phyloP scores from a whole-genome alignment of 2,329 filamentous ascomycete genomes.

The Trichoderma sp. region DNA sequence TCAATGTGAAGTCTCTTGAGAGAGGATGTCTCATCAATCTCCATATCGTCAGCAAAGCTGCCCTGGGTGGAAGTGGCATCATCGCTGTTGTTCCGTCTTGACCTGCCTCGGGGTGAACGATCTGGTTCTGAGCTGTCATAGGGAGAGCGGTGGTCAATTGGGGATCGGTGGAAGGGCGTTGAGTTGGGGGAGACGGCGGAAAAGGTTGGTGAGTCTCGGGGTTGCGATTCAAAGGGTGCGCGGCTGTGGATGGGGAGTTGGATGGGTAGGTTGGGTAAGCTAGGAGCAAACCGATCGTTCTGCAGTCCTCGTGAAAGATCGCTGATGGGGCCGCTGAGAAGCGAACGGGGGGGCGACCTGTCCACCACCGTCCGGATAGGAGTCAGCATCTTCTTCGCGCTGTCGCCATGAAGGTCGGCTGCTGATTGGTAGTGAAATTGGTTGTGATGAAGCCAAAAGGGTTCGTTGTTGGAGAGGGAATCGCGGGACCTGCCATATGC shows the following conservation, averaged over 20 bases:
- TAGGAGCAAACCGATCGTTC: conserved; percentile 42
- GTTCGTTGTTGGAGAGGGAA: conserved; percentile 34
- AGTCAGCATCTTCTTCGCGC: conserved; percentile 56
- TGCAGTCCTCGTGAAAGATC: conserved; percentile 39
- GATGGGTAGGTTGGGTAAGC: conserved; percentile 42
- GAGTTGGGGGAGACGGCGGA: conserved; percentile 50
- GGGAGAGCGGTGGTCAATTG: conserved; percentile 44
- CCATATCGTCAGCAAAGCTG: conserved; percentile 46
- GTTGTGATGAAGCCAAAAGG: conserved; percentile 52
- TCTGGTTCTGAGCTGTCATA: conserved; percentile 47
- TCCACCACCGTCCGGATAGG: conserved; percentile 45
- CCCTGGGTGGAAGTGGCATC: conserved; percentile 47
- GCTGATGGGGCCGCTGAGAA: conserved; percentile 42
- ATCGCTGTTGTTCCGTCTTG: conserved; percentile 52
- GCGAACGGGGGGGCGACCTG: conserved; percentile 46
- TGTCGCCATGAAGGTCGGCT: conserved; percentile 48
- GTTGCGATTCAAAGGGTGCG: conserved; percentile 44
- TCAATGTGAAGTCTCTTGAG: conserved; percentile 53
- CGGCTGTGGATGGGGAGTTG: conserved; percentile 44
- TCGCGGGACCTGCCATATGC: conserved; percentile 40
- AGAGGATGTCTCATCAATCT: conserved; percentile 51
- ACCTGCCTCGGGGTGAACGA: conserved; percentile 45
- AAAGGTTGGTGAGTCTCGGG: conserved; percentile 46
- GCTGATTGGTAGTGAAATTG: conserved; percentile 48
- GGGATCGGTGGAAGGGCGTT: conserved; percentile 41